Conservation (phyloP, 2,329 filamentous ascomycete species). For the Penicillium expansum region DNA sequence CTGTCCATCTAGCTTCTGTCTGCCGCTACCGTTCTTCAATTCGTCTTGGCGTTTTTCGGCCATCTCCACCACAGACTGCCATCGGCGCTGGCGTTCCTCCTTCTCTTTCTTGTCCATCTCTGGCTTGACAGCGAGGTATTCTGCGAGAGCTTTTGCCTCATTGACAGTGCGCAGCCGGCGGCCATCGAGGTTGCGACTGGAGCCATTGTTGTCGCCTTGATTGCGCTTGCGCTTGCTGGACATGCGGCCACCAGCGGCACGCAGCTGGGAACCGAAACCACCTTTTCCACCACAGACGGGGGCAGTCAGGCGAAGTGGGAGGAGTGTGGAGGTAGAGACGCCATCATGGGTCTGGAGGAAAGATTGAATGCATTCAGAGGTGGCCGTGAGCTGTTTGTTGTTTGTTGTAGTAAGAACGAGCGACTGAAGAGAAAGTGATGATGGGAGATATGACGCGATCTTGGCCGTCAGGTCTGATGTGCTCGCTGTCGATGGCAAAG, state of each 20-base stretch:
- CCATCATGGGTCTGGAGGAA: constrained; percentile 53
- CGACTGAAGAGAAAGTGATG: constrained; percentile 56
- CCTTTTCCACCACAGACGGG: constrained; percentile 91
- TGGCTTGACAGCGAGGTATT: constrained; percentile 92
- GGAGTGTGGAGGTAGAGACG: constrained; percentile 60
- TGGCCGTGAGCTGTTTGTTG: constrained; percentile 65
- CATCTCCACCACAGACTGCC: constrained; percentile 83
- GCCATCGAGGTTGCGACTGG: constrained; percentile 89
- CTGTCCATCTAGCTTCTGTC: constrained; percentile 69
- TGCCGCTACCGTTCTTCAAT: constrained; percentile 70
- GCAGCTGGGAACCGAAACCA: constrained; percentile 94
- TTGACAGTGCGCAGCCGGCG: constrained; percentile 85
- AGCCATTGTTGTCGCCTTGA: constrained; percentile 79
- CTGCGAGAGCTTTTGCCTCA: constrained; percentile 90
- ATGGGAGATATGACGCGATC: constrained; percentile 57
- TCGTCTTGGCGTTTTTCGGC: constrained; percentile 82
- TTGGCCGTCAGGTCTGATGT: constrained; percentile 64
- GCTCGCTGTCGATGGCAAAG: constrained; percentile 63
- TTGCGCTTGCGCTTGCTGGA: constrained; percentile 87
- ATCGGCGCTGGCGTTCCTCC: constrained; percentile 74
- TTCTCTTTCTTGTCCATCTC: constrained; percentile 96
- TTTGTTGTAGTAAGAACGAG: constrained; percentile 78
- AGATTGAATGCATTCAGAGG: constrained; percentile 55
- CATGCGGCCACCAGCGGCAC: constrained; percentile 97
- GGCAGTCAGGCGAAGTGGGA: constrained; percentile 76